Percentiles rank a stretch among this genome's conserved stretches.
Evolutionary conservation across 164 flowering plant species (phyloP).

Genomic region (Pachysandra terminalis): DNA sequence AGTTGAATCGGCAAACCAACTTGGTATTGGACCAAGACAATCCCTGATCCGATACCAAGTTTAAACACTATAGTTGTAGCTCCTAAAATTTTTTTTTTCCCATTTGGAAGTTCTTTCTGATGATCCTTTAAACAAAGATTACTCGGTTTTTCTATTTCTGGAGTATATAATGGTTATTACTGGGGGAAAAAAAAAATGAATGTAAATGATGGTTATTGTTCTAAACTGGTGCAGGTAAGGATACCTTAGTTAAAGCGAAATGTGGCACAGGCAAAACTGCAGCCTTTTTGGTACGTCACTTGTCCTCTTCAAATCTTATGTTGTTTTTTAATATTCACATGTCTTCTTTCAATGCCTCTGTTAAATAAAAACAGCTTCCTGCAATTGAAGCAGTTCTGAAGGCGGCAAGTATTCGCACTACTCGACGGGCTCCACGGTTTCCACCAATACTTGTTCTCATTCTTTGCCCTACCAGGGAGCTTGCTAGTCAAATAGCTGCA

Average conservation of each 20-base stretch:
- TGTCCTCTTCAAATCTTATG: conserved; percentile 3
- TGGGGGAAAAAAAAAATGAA: not conserved
- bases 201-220: not conserved
- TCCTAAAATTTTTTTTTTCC: no score
- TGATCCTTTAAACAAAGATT: no score
- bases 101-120: not conserved
- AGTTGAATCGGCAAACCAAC: no score
- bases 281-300: conserved; percentile 78
- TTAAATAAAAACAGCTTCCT: conserved; percentile 88
- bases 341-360: conserved; percentile 20
- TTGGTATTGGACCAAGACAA: no score
- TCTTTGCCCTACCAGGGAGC: conserved; percentile 93
- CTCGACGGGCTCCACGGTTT: conserved; percentile 42
- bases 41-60: no score
- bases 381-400: conserved; percentile 97
- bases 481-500: conserved; percentile 94
- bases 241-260: conserved; percentile 86
- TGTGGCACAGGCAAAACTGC: conserved; percentile 92
- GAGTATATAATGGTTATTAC: no score
- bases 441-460: conserved; percentile 72
- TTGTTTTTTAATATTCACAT: conserved; percentile 10
- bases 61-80: no score
- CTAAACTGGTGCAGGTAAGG: conserved; percentile 60
- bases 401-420: conserved; percentile 33
- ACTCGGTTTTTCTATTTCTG: not conserved